phyloP scores from a whole-genome alignment of 2,329 filamentous ascomycete species.

The Davidsoniella virescens region DNA sequence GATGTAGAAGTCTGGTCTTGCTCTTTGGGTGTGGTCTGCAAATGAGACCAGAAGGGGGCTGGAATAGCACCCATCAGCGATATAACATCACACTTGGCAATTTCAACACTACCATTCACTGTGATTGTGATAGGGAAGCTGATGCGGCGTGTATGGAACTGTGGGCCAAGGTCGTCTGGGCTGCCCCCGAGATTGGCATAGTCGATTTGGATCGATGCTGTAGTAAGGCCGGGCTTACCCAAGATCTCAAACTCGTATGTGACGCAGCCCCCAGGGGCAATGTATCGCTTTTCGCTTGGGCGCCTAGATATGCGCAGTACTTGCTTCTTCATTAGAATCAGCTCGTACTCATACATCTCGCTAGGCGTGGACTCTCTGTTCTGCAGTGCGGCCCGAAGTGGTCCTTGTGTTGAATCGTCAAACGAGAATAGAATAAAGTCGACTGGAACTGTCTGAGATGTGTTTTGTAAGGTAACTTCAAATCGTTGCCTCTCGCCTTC shows the following conservation, averaged over 20 bases:
- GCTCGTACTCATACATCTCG: constrained; percentile 74
- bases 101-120: constrained; percentile 78
- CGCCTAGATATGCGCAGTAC: constrained; percentile 41
- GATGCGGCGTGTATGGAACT: constrained; percentile 73
- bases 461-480: constrained; percentile 64
- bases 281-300: constrained; percentile 38
- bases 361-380: constrained; percentile 63
- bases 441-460: constrained; percentile 51
- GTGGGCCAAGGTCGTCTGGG: constrained; percentile 48
- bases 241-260: constrained; percentile 72
- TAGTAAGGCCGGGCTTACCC: constrained; percentile 70
- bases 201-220: constrained; percentile 66
- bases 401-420: constrained; percentile 68
- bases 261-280: constrained; percentile 48
- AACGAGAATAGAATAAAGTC: constrained; percentile 81
- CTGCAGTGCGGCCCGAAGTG: constrained; percentile 56
- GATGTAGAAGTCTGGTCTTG: too few relatives aligned
- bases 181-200: constrained; percentile 67
- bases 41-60: constrained; percentile 37
- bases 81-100: constrained; percentile 63
- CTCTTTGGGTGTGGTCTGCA: constrained; percentile 15
- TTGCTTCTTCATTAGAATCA: constrained; percentile 59
- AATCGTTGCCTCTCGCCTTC: constrained; percentile 75
- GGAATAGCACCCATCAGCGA: constrained; percentile 55
- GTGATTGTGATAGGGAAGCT: constrained; percentile 70